Conservation (phyloP, 2,329 filamentous ascomycete species). For the Grosmannia serpens region DNA sequence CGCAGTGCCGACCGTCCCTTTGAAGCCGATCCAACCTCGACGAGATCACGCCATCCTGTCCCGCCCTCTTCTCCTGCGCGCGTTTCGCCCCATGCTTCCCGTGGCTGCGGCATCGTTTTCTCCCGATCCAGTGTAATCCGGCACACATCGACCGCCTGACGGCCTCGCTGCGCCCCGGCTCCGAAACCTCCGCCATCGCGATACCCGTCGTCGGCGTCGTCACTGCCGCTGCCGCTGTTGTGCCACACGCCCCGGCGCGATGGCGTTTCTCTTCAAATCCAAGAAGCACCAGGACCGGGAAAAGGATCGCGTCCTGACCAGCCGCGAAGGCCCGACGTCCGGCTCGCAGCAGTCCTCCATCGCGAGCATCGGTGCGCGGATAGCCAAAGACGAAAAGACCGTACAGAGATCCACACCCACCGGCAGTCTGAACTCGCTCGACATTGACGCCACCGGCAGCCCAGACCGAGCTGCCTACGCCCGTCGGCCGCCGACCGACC, state of each 20-base stretch:
- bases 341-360: constrained; percentile 34
- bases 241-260: constrained; percentile 27
- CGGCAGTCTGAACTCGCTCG: constrained; percentile 65
- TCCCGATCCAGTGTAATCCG: neutral
- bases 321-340: constrained; percentile 37
- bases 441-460: constrained; percentile 41
- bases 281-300: constrained; percentile 59
- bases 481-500: constrained; percentile 39
- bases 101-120: neutral
- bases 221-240: constrained; percentile 1
- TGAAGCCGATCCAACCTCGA: neutral
- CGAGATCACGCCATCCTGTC: neutral
- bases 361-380: constrained; percentile 35
- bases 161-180: neutral
- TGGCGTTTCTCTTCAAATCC: constrained; percentile 76
- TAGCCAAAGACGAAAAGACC: constrained; percentile 44
- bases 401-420: constrained; percentile 57
- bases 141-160: neutral
- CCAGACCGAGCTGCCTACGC: constrained; percentile 55
- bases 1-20: neutral
- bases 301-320: constrained; percentile 48
- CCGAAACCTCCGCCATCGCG: neutral
- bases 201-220: neutral
- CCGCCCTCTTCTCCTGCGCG: neutral
- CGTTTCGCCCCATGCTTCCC: neutral